phyloP scores from a whole-genome alignment of 441 rosid species.

The Adansonia grandidieri region DNA sequence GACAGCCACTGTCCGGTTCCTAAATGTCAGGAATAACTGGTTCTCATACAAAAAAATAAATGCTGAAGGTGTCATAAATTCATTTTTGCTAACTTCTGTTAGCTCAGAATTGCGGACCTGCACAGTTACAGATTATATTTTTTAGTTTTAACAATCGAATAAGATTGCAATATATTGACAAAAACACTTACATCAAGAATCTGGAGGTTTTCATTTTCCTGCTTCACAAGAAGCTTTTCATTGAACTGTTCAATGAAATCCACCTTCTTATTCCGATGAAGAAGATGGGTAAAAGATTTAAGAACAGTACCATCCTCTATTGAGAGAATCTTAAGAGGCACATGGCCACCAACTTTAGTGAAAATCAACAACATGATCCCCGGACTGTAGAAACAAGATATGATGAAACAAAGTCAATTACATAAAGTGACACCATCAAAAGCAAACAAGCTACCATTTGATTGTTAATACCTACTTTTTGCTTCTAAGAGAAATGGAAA shows the following conservation, averaged over 20 bases:
- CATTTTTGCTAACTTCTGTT: slow-evolving; percentile 68
- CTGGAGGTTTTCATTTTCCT: slow-evolving; percentile 84
- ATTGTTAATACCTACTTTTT: neutral
- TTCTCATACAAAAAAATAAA: slow-evolving; percentile 78
- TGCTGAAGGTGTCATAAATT: slow-evolving; percentile 82
- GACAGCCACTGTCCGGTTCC: slow-evolving; percentile 79
- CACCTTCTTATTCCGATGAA: slow-evolving; percentile 85
- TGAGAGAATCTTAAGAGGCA: slow-evolving; percentile 74
- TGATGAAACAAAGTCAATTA: slow-evolving; percentile 1
- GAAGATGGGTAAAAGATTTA: slow-evolving; percentile 72
- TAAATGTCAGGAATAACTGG: slow-evolving; percentile 76
- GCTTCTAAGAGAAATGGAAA: neutral
- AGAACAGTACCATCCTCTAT: slow-evolving; percentile 89
- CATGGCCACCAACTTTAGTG: slow-evolving; percentile 59
- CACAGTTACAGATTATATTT: slow-evolving; percentile 15
- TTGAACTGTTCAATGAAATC: slow-evolving; percentile 85
- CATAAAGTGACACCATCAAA: neutral
- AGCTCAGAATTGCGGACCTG: slow-evolving; percentile 71
- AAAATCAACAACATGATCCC: slow-evolving; percentile 85
- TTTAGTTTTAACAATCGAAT: neutral
- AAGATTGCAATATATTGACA: slow-evolving; percentile 5
- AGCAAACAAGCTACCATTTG: slow-evolving; percentile 11
- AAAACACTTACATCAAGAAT: slow-evolving; percentile 65
- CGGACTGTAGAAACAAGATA: slow-evolving; percentile 51
- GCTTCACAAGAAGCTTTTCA: slow-evolving; percentile 91